Percentiles rank a stretch among this genome's conserved stretches.
Conservation (phyloP, 345 rosid genomes). For the Aquilaria malaccensis region DNA sequence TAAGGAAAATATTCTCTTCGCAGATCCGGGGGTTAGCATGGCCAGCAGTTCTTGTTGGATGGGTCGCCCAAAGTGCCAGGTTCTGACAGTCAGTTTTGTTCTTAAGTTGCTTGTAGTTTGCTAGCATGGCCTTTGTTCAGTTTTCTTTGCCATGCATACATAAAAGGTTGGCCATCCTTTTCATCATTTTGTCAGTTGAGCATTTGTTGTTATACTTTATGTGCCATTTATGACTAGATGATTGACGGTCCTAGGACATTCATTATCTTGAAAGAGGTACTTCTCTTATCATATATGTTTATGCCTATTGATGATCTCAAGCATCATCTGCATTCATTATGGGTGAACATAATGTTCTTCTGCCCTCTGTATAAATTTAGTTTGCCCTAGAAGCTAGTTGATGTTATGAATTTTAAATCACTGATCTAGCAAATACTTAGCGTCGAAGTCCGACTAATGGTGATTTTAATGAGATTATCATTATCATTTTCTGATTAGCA, state of each 20-base stretch:
- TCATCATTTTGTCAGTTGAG: too few species aligned
- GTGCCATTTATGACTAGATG: too few species aligned
- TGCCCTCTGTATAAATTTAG: too few species aligned
- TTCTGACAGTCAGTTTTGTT: slow-evolving; percentile 14
- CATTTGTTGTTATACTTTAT: too few species aligned
- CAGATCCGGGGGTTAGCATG: slow-evolving; percentile 91
- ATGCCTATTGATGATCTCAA: not conserved
- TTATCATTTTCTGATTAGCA: too few species aligned
- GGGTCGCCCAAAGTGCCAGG: slow-evolving; percentile 99
- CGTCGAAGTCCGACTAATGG: too few species aligned
- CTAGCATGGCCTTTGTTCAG: not conserved
- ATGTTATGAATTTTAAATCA: too few species aligned
- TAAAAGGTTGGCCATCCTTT: too few species aligned
- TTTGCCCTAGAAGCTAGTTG: too few species aligned
- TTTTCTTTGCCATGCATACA: not conserved
- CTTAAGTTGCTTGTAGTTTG: not conserved
- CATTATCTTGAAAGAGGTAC: not conserved
- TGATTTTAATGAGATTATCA: not conserved
- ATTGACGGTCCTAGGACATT: too few species aligned
- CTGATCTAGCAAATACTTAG: not conserved
- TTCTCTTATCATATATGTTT: not conserved
- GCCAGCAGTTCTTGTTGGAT: slow-evolving; percentile 91
- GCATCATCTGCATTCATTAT: too few species aligned
- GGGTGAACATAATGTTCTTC: too few species aligned
- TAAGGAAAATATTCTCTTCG: slow-evolving; percentile 18